Percentiles rank a stretch among this genome's conserved stretches.
Conservation (phyloP, 805 yeast genomes). For the Wickerhamiella domercqiae region DNA sequence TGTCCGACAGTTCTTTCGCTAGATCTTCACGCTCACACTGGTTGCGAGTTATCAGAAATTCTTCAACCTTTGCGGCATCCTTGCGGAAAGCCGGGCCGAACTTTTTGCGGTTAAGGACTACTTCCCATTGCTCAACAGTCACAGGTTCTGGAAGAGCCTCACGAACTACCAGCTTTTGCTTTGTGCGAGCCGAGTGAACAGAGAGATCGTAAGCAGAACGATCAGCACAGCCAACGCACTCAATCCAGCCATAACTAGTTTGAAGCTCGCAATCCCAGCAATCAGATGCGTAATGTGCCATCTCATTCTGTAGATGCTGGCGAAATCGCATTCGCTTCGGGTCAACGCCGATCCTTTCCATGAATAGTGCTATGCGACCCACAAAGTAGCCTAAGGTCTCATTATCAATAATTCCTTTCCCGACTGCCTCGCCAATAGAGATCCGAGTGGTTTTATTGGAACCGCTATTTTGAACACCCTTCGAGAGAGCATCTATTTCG, state of each 20-base stretch:
- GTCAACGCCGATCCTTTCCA: slow-evolving; percentile 82
- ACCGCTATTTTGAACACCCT: slow-evolving; percentile 77
- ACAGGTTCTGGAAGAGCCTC: slow-evolving; percentile 74
- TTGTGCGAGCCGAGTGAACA: slow-evolving; percentile 89
- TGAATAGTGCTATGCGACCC: slow-evolving; percentile 79
- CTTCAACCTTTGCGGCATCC: slow-evolving; percentile 86
- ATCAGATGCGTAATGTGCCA: slow-evolving; percentile 99
- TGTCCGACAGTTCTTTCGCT: slow-evolving; percentile 49
- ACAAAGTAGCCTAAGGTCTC: slow-evolving; percentile 94
- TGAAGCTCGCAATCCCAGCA: slow-evolving; percentile 99
- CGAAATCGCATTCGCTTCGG: slow-evolving; percentile 76
- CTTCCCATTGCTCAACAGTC: slow-evolving; percentile 68
- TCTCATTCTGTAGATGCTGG: slow-evolving; percentile 96
- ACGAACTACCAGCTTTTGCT: slow-evolving; percentile 89
- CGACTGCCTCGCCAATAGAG: slow-evolving; percentile 84
- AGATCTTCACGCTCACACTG: slow-evolving; percentile 74
- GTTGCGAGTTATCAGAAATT: slow-evolving; percentile 57
- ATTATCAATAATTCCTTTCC: slow-evolving; percentile 78
- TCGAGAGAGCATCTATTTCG: slow-evolving; percentile 66
- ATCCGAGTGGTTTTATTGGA: slow-evolving; percentile 46
- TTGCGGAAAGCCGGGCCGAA: slow-evolving; percentile 97
- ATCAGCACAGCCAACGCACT: slow-evolving; percentile 99
- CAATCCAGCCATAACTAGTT: slow-evolving; percentile 97
- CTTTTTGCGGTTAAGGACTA: slow-evolving; percentile 81
- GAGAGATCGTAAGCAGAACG: slow-evolving; percentile 95